These are phyloP conservation scores for Malus asiatica DNA, from an alignment of 306 rosid species.

Conservation along the genomic window DNA sequence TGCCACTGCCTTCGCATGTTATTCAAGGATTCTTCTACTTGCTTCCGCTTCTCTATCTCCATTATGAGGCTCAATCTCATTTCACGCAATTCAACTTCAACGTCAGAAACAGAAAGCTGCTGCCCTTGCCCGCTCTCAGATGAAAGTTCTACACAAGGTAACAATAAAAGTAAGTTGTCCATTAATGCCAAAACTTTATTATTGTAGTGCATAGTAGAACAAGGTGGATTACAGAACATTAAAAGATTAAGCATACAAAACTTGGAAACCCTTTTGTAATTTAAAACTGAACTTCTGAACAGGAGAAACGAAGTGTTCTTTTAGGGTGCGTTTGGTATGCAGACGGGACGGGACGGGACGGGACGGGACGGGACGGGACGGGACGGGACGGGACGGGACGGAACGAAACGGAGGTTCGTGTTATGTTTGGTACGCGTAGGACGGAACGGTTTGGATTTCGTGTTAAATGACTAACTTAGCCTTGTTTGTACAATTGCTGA, in stretches of 20 bases:
- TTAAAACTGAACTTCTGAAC: neutral
- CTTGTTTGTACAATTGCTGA: too few species aligned
- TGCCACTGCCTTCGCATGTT: slow-evolving; percentile 62
- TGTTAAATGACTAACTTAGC: too few species aligned
- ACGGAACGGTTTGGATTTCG: too few species aligned
- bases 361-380: too few species aligned
- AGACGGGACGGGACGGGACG: too few species aligned
- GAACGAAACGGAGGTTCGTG: too few species aligned
- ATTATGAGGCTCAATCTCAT: slow-evolving; percentile 55
- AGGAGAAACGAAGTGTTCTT: neutral
- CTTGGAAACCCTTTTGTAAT: neutral
- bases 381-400: too few species aligned
- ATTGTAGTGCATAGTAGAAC: neutral
- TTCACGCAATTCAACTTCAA: slow-evolving; percentile 65
- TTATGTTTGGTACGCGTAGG: too few species aligned
- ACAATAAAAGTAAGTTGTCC: slow-evolving; percentile 16
- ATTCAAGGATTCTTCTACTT: slow-evolving; percentile 68
- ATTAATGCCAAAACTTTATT: neutral
- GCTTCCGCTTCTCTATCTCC: slow-evolving; percentile 88
- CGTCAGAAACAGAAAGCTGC: slow-evolving; percentile 28
- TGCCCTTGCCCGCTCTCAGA: slow-evolving; percentile 44
- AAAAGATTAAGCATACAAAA: neutral
- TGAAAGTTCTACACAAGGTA: slow-evolving; percentile 51
- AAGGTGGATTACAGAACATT: neutral
- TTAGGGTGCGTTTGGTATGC: too few species aligned